Conservation (phyloP, 2,329 filamentous ascomycete species). For the Trichoderma asperellum region DNA sequence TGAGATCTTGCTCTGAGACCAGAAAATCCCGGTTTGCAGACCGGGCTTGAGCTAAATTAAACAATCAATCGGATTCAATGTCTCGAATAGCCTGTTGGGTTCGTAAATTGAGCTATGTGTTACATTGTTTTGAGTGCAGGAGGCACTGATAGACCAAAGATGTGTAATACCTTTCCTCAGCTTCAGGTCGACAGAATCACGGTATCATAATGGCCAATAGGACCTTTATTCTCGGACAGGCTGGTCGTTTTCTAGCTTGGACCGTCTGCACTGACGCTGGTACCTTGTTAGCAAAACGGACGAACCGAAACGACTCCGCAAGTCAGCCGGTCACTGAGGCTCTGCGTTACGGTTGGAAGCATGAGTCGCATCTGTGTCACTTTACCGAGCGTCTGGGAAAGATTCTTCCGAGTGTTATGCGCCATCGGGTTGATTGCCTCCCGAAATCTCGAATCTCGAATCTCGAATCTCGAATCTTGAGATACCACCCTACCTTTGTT, state of each 20-base stretch:
- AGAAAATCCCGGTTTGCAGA: slow-evolving; percentile 7
- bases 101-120: slow-evolving; percentile 5
- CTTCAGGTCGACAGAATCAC: background rate
- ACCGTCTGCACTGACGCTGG: too few species aligned
- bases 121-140: background rate
- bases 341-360: background rate
- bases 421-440: slow-evolving; percentile 1
- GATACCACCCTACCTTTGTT: background rate
- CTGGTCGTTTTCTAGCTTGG: background rate
- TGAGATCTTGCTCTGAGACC: slow-evolving; percentile 7
- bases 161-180: background rate
- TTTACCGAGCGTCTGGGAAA: background rate
- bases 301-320: background rate
- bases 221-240: background rate
- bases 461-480: slow-evolving; percentile 13
- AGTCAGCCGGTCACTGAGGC: background rate
- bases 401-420: background rate
- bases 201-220: too few species aligned
- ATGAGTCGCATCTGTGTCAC: background rate
- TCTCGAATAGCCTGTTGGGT: slow-evolving; percentile 13
- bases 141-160: background rate
- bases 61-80: slow-evolving; percentile 4
- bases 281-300: background rate
- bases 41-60: background rate
- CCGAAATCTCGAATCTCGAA: slow-evolving; percentile 17